A percentile compares a stretch with the other conserved stretches of the same genome.
phyloP scores from a whole-genome alignment of 1,139 yeast species.

The Scheffersomyces titani region DNA sequence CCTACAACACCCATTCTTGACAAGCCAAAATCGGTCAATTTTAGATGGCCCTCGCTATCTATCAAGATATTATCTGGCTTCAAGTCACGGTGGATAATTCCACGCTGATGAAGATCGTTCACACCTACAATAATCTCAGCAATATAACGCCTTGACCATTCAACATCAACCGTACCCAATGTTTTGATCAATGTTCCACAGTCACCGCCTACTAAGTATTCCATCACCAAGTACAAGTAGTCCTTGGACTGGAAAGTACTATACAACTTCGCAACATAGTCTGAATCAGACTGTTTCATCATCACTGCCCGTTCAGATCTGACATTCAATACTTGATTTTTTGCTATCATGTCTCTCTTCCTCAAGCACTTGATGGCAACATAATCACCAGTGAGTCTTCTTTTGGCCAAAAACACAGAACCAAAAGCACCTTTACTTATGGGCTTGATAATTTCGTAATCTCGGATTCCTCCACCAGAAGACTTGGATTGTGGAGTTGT shows the following conservation, averaged over 20 bases:
- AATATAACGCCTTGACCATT: constrained; percentile 84
- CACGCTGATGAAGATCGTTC: constrained; percentile 81
- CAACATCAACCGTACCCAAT: constrained; percentile 78
- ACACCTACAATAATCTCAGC: constrained; percentile 93
- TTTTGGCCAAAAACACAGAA: constrained; percentile 82
- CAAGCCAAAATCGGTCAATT: constrained; percentile 92
- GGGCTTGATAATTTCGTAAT: constrained; percentile 89
- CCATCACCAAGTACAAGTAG: constrained; percentile 91
- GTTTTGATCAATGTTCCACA: constrained; percentile 83
- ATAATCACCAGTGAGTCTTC: constrained; percentile 87
- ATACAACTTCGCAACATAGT: constrained; percentile 88
- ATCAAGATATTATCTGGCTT: constrained; percentile 93
- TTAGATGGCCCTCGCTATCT: constrained; percentile 84
- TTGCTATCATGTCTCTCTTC: constrained; percentile 94
- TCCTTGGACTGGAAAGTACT: constrained; percentile 89
- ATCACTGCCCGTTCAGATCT: constrained; percentile 93
- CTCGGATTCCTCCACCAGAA: constrained; percentile 70
- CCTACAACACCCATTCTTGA: constrained; percentile 88
- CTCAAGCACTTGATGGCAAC: constrained; percentile 94
- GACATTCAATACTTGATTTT: constrained; percentile 93
- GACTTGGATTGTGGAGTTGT: constrained; percentile 49
- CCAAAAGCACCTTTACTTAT: constrained; percentile 98
- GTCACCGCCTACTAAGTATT: constrained; percentile 94
- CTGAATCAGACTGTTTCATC: constrained; percentile 95
- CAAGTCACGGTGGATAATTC: constrained; percentile 91